These are phyloP conservation scores for Cryptococcus sp. DNA, from an alignment of 1,284 basidiomycete species.

Conservation along the genomic window DNA sequence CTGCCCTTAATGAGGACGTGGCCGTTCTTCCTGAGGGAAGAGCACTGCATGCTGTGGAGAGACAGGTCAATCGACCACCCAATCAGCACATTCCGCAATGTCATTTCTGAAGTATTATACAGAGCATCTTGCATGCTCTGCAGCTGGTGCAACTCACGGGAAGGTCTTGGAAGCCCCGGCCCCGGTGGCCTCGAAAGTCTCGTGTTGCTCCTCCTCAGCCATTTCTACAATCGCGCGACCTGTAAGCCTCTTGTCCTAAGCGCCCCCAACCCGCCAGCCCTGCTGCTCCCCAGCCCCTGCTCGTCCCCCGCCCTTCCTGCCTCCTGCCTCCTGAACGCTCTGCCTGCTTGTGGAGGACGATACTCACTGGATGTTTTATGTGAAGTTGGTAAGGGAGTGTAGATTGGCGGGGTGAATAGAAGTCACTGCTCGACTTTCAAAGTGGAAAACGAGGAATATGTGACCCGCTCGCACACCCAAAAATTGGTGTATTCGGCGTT, in stretches of 20 bases:
- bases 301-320: no score
- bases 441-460: background rate
- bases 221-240: constrained; percentile 50
- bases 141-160: constrained; percentile 39
- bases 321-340: background rate
- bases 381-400: constrained; percentile 3
- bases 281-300: background rate
- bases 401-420: background rate
- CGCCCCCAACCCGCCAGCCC: background rate
- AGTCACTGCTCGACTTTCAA: background rate
- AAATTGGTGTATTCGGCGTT: no score
- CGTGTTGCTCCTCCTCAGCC: constrained; percentile 88
- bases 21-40: constrained; percentile 84
- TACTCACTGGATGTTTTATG: constrained; percentile 11
- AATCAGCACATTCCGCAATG: background rate
- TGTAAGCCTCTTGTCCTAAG: background rate
- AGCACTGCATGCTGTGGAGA: constrained; percentile 75
- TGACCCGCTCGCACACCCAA: no score
- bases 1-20: constrained; percentile 98
- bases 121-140: background rate
- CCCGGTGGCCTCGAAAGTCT: constrained; percentile 69
- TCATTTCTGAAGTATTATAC: constrained; percentile 30
- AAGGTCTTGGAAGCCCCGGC: constrained; percentile 84
- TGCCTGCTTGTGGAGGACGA: background rate
- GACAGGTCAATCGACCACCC: background rate